Conservation (phyloP, 495 filamentous ascomycete species). For the Polyplosphaeria fusca region DNA sequence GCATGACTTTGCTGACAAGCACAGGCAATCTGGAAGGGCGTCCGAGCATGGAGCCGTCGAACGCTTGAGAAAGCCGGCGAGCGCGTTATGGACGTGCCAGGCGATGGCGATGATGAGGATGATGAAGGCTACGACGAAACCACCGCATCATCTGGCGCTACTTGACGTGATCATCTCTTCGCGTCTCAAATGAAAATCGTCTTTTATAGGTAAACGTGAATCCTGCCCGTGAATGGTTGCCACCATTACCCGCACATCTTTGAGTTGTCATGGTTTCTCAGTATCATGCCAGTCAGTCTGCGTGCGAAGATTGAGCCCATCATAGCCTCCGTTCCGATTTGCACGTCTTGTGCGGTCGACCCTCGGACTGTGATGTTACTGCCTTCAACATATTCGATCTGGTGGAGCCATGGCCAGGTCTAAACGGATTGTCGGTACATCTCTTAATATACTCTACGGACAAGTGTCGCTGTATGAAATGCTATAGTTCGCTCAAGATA, state of each 20-base stretch:
- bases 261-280: slow-evolving; percentile 78
- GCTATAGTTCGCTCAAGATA: too few relatives aligned
- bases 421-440: slow-evolving; percentile 12
- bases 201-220: too few relatives aligned
- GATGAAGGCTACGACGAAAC: slow-evolving; percentile 53
- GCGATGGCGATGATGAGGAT: slow-evolving; percentile 68
- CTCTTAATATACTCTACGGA: not conserved
- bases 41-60: slow-evolving; percentile 64
- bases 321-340: slow-evolving; percentile 21
- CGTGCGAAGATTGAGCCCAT: slow-evolving; percentile 75
- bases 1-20: slow-evolving; percentile 26
- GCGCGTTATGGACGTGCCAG: slow-evolving; percentile 75
- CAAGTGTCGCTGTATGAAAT: too few relatives aligned
- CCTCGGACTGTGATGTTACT: slow-evolving; percentile 10
- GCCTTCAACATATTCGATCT: slow-evolving; percentile 16
- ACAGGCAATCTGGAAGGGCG: slow-evolving; percentile 76
- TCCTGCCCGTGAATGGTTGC: too few relatives aligned
- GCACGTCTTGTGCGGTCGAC: slow-evolving; percentile 39
- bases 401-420: slow-evolving; percentile 9
- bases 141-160: not conserved
- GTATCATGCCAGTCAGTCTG: slow-evolving; percentile 88
- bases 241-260: slow-evolving; percentile 64
- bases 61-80: slow-evolving; percentile 73
- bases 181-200: not conserved
- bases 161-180: slow-evolving; percentile 1